Conservation (phyloP, 75 land plant genomes). For the Sequoia sempervirens region DNA sequence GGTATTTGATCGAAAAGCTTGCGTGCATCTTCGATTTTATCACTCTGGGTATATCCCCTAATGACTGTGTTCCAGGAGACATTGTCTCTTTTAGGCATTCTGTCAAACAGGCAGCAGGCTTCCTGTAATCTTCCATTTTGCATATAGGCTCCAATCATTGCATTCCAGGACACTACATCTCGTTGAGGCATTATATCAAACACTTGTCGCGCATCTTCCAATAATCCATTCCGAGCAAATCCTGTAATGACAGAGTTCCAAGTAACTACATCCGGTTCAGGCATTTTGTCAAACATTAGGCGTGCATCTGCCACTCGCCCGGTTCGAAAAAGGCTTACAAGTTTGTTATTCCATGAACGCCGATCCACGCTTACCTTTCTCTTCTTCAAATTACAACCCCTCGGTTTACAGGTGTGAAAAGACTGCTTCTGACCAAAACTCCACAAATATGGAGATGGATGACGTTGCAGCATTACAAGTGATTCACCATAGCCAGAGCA, state of each 20-base stretch:
- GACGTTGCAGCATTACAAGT: neutral
- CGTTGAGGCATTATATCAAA: conserved; percentile 8
- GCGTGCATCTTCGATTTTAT: neutral
- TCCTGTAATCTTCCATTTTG: conserved; percentile 8
- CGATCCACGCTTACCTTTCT: neutral
- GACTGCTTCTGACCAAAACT: neutral
- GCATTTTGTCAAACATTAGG: conserved; percentile 5
- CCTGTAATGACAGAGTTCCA: conserved; percentile 12
- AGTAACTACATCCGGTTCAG: neutral
- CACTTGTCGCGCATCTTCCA: neutral
- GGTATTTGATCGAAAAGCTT: conserved; percentile 9
- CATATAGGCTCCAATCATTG: conserved; percentile 6
- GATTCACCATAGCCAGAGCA: neutral
- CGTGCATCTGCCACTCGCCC: conserved; percentile 1
- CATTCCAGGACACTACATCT: conserved; percentile 11
- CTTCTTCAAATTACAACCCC: neutral
- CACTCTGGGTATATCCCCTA: neutral
- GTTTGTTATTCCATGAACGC: neutral
- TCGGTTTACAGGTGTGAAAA: neutral
- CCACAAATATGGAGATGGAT: neutral
- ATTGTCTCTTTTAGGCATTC: conserved; percentile 2
- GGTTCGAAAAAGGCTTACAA: neutral
- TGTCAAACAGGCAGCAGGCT: conserved; percentile 1
- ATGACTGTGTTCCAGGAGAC: conserved; percentile 11
- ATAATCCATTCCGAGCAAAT: conserved; percentile 4